phyloP scores from a whole-genome alignment of 495 filamentous ascomycete genomes.

The Daldinia loculata region DNA sequence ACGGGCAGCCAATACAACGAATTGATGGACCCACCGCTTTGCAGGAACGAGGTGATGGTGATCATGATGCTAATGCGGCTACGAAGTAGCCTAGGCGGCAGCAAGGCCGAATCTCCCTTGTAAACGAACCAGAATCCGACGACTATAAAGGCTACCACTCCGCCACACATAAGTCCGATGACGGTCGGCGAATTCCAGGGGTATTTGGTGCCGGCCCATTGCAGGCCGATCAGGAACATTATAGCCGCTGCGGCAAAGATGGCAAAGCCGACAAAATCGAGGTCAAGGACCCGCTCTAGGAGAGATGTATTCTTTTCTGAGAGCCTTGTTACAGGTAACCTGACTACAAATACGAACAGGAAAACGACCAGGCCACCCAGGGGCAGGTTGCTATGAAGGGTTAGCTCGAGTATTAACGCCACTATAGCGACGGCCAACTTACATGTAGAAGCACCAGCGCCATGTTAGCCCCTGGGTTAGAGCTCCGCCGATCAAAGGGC shows the following conservation, averaged over 20 bases:
- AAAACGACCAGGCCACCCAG: conserved; percentile 30
- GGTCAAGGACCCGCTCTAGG: conserved; percentile 29
- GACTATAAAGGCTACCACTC: conserved; percentile 49
- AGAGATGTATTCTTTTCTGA: conserved; percentile 11
- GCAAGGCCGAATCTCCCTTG: conserved; percentile 56
- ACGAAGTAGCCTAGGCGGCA: conserved; percentile 41
- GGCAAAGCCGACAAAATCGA: conserved; percentile 59
- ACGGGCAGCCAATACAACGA: conserved; percentile 61
- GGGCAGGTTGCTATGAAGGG: conserved; percentile 26
- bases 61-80: conserved; percentile 45
- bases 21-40: conserved; percentile 34
- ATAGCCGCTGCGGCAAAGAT: conserved; percentile 57
- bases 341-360: conserved; percentile 33
- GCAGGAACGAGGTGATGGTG: conserved; percentile 37
- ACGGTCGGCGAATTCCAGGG: conserved; percentile 55
- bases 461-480: conserved; percentile 53
- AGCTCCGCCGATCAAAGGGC: conserved; percentile 58
- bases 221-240: conserved; percentile 58
- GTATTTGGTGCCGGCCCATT: conserved; percentile 60
- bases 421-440: background rate
- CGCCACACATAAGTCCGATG: conserved; percentile 54
- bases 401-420: background rate
- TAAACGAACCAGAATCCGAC: conserved; percentile 55
- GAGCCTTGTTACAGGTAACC: conserved; percentile 27
- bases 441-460: conserved; percentile 61